A percentile compares a stretch with the other conserved stretches of the same genome.
Conservation (phyloP, 1,139 yeast species). For the Pichia cactophila region DNA sequence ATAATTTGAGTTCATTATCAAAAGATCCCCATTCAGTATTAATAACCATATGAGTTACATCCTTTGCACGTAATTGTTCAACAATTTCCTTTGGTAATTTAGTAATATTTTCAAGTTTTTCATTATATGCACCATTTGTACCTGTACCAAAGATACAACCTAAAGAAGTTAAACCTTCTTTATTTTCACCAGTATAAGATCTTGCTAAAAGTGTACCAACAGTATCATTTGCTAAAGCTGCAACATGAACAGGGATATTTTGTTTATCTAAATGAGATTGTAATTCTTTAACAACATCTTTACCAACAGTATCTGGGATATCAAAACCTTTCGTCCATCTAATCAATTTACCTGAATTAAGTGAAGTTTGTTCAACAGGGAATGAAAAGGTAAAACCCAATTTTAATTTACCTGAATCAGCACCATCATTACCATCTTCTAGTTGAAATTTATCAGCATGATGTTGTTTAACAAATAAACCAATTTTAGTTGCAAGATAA, state of each 20-base stretch:
- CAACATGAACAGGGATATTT: constrained; percentile 61
- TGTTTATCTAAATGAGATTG: constrained; percentile 60
- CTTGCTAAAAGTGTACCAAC: constrained; percentile 88
- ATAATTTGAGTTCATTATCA: constrained; percentile 64
- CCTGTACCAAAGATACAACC: constrained; percentile 96
- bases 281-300: constrained; percentile 67
- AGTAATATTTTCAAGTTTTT: constrained; percentile 58
- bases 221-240: constrained; percentile 90
- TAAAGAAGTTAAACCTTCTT: constrained; percentile 60
- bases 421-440: constrained; percentile 17
- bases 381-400: constrained; percentile 90
- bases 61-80: constrained; percentile 36
- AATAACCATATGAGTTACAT: constrained; percentile 69
- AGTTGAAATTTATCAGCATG: constrained; percentile 38
- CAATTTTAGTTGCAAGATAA: constrained; percentile 65
- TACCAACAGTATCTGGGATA: constrained; percentile 73
- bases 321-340: constrained; percentile 96
- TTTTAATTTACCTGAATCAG: constrained; percentile 36
- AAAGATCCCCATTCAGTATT: constrained; percentile 98
- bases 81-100: constrained; percentile 47
- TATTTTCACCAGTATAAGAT: constrained; percentile 66
- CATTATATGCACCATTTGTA: constrained; percentile 90
- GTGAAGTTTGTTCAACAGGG: constrained; percentile 80
- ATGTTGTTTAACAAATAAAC: constrained; percentile 53
- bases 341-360: constrained; percentile 68